phyloP scores from a whole-genome alignment of 2,329 filamentous ascomycete species.

The Diaporthe caulivora region DNA sequence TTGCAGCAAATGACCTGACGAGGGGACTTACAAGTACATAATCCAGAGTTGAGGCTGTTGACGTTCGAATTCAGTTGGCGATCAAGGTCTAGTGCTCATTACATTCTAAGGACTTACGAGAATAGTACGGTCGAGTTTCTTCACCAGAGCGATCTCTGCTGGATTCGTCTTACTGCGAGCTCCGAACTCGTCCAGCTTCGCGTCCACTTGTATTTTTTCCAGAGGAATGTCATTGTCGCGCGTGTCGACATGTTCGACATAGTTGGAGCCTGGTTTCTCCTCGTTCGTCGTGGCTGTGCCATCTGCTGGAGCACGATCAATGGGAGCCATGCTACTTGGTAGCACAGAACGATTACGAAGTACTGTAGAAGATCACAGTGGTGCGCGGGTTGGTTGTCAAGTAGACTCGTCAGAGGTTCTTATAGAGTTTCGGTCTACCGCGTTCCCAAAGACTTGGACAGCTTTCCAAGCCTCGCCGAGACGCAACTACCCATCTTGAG shows the following conservation, averaged over 20 bases:
- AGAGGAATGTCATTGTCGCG: conserved; percentile 2
- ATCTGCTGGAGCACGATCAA: neutral
- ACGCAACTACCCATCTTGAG: conserved; percentile 10
- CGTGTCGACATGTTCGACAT: conserved; percentile 7
- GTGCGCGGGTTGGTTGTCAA: neutral
- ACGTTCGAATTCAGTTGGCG: neutral
- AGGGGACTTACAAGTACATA: conserved; percentile 14
- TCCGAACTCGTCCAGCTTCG: conserved; percentile 39
- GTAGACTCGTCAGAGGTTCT: neutral
- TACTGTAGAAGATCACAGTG: neutral
- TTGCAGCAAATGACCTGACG: neutral
- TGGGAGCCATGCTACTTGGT: neutral
- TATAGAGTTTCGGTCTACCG: neutral
- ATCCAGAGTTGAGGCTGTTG: conserved; percentile 16
- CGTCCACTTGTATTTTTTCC: neutral
- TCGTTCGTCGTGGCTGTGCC: neutral
- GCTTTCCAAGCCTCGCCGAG: conserved; percentile 23
- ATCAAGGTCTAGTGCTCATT: too few relatives aligned
- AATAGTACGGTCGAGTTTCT: conserved; percentile 53
- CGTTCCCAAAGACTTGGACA: neutral
- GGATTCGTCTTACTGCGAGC: conserved; percentile 50
- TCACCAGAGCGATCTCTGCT: conserved; percentile 52
- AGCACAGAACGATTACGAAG: neutral
- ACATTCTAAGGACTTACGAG: conserved; percentile 45
- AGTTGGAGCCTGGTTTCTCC: neutral